Conservation (phyloP, 2,329 filamentous ascomycete genomes). For the Pseudogymnoascus sp. region DNA sequence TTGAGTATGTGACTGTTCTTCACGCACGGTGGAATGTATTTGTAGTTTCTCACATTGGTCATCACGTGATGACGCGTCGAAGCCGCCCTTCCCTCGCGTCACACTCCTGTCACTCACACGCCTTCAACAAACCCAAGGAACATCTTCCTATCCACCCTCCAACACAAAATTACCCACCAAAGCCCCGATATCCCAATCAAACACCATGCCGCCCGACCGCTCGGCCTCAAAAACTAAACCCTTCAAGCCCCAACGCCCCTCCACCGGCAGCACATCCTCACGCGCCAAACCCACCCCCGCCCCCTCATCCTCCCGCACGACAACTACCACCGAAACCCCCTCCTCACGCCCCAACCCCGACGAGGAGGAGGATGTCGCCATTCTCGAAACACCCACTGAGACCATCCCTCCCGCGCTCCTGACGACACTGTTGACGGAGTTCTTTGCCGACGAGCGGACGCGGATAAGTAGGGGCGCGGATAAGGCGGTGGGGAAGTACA, state of each 20-base stretch:
- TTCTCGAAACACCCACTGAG: conserved; percentile 9
- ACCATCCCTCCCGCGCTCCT: conserved; percentile 66
- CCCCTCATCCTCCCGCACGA: neutral
- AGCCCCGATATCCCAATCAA: neutral
- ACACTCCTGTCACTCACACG: neutral
- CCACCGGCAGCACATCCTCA: neutral
- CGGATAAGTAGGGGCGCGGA: conserved; percentile 72
- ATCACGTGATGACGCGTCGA: neutral
- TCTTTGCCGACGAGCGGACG: conserved; percentile 63
- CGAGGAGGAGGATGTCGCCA: neutral
- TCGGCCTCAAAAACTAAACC: conserved; percentile 10
- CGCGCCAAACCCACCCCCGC: neutral
- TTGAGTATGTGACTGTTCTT: too few relatives aligned
- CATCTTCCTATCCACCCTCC: neutral
- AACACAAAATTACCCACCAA: neutral
- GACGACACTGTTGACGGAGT: conserved; percentile 67
- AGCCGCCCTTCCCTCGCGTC: neutral
- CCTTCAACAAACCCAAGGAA: neutral
- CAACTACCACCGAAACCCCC: neutral
- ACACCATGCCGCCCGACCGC: conserved; percentile 2
- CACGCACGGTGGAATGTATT: too few relatives aligned
- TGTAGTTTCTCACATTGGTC: too few relatives aligned
- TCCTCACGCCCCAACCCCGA: conserved; percentile 3
- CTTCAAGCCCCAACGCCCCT: conserved; percentile 8
- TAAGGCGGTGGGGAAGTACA: conserved; percentile 68